phyloP scores from a whole-genome alignment of 768 basidiomycete genomes.

The Polyporus arcularius region DNA sequence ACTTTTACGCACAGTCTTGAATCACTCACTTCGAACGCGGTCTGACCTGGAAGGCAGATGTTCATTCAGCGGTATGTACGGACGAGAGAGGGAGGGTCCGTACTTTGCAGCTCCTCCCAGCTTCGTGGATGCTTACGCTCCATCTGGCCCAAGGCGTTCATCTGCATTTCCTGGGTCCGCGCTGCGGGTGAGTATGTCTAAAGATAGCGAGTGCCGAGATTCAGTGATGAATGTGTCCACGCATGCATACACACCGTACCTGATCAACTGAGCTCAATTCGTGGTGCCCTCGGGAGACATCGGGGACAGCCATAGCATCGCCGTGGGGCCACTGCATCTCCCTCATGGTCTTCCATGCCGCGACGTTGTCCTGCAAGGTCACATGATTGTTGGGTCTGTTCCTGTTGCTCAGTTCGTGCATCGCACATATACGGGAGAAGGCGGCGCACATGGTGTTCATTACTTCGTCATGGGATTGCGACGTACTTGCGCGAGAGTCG shows the following conservation, averaged over 20 bases:
- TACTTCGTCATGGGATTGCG: conserved; percentile 20
- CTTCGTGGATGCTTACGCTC: conserved; percentile 30
- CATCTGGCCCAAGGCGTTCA: conserved; percentile 24
- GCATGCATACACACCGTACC: conserved; percentile 9
- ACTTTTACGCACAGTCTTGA: conserved; percentile 18
- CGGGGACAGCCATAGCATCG: conserved; percentile 22
- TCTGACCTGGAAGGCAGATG: conserved; percentile 12
- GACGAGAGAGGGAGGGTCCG: background rate
- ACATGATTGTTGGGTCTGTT: conserved; percentile 20
- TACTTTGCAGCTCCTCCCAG: conserved; percentile 29
- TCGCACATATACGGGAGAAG: background rate
- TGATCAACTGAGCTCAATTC: conserved; percentile 21
- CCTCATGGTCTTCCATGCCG: conserved; percentile 23
- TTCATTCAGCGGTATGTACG: background rate
- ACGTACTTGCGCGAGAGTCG: conserved; percentile 21
- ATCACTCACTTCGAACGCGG: conserved; percentile 28
- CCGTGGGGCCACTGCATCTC: conserved; percentile 23
- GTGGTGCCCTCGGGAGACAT: conserved; percentile 19
- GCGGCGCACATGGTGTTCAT: conserved; percentile 22
- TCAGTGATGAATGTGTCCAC: background rate
- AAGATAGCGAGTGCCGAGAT: background rate
- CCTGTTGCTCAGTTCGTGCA: conserved; percentile 1
- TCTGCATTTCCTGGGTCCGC: conserved; percentile 23
- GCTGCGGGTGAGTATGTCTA: conserved; percentile 18
- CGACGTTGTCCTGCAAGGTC: conserved; percentile 19